Conservation (phyloP, 768 basidiomycete genomes). For the Lactifluus echinatus region DNA sequence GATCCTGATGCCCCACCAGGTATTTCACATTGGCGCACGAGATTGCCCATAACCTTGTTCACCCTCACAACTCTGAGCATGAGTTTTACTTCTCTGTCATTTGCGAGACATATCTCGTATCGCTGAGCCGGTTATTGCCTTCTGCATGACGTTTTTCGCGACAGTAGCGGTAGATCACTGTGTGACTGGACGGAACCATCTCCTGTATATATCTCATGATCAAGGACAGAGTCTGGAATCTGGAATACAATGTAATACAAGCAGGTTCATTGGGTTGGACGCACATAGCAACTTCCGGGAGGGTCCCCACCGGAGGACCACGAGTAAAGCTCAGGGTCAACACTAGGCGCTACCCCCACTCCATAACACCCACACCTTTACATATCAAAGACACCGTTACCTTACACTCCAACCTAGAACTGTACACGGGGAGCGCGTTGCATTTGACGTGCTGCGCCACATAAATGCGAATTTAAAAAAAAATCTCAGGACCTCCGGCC, state of each 20-base stretch:
- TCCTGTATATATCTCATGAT: not conserved
- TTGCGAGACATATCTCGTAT: constrained; percentile 55
- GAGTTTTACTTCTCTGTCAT: constrained; percentile 93
- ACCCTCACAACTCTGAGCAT: constrained; percentile 83
- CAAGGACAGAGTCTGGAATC: too few species aligned
- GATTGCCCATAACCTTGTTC: constrained; percentile 85
- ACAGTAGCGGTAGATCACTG: not conserved
- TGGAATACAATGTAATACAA: not conserved
- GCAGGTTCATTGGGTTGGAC: not conserved
- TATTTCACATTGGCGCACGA: constrained; percentile 91
- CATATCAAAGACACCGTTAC: too few species aligned
- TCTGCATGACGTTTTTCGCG: not conserved
- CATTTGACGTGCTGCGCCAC: too few species aligned
- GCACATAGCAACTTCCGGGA: too few species aligned
- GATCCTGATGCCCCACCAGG: constrained; percentile 32
- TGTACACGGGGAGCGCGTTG: too few species aligned
- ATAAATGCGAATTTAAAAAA: too few species aligned
- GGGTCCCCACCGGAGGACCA: too few species aligned
- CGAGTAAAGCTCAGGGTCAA: too few species aligned
- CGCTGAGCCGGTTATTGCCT: constrained; percentile 24
- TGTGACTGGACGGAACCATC: not conserved
- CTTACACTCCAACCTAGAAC: too few species aligned
- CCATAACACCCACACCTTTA: too few species aligned
- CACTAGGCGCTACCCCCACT: too few species aligned
- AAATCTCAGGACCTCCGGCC: too few species aligned